Evolutionary conservation across 2,329 filamentous ascomycete species (phyloP).

Genomic region (Aspergillus sp.): DNA sequence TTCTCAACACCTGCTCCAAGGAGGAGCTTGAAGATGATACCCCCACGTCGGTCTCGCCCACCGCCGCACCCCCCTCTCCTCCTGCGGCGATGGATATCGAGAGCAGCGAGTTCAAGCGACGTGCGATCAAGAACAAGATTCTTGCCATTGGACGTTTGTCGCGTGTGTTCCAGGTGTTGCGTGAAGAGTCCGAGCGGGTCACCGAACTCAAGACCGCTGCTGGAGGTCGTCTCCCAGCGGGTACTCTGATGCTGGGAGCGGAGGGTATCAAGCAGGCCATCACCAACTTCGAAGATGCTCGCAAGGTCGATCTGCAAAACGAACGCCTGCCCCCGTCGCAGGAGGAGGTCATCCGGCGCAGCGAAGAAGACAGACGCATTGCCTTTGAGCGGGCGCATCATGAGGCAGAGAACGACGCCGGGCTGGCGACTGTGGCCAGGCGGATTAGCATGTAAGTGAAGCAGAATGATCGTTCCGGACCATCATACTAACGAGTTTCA

Average conservation of each 20-base stretch:
- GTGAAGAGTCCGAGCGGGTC: slow-evolving; percentile 94
- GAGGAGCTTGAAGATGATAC: slow-evolving; percentile 93
- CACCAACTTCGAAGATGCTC: slow-evolving; percentile 91
- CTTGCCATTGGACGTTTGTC: slow-evolving; percentile 94
- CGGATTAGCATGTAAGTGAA: slow-evolving; percentile 89
- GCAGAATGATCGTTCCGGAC: neutral
- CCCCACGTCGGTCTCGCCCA: slow-evolving; percentile 68
- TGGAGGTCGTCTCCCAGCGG: slow-evolving; percentile 86
- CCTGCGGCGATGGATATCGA: slow-evolving; percentile 74
- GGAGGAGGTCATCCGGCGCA: slow-evolving; percentile 84
- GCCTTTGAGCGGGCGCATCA: slow-evolving; percentile 82
- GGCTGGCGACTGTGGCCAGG: slow-evolving; percentile 81
- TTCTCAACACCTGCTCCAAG: slow-evolving; percentile 98
- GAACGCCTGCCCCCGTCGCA: slow-evolving; percentile 89
- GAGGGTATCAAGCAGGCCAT: slow-evolving; percentile 99
- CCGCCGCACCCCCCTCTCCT: slow-evolving; percentile 73
- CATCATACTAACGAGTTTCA: slow-evolving; percentile 15
- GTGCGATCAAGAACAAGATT: slow-evolving; percentile 99
- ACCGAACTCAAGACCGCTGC: slow-evolving; percentile 97
- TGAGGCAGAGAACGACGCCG: slow-evolving; percentile 90
- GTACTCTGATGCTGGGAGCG: slow-evolving; percentile 95
- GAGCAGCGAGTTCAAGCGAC: slow-evolving; percentile 88
- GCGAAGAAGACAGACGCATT: slow-evolving; percentile 75
- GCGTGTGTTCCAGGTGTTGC: slow-evolving; percentile 95
- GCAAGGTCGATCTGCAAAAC: slow-evolving; percentile 96